Evolutionary conservation across 805 yeast genomes (phyloP).

Genomic region (Saccharomyces jurei): DNA sequence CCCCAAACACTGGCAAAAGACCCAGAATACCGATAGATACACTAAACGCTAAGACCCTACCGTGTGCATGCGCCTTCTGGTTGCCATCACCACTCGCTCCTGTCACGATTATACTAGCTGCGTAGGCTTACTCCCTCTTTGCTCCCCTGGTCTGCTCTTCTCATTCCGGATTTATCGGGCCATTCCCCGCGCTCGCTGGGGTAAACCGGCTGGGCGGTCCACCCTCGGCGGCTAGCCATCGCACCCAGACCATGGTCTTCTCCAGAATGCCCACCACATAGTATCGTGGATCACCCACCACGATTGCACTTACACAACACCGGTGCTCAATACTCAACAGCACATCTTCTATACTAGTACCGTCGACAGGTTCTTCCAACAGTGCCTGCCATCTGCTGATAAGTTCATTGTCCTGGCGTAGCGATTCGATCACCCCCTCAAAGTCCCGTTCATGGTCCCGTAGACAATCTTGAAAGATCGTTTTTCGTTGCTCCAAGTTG

Average conservation of each 20-base stretch:
- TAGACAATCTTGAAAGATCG: conserved; percentile 12
- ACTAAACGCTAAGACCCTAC: neutral
- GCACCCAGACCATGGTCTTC: conserved; percentile 7
- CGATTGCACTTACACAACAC: neutral
- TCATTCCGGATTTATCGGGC: neutral
- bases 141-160: neutral
- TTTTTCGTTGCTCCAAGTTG: conserved; percentile 10
- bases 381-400: neutral
- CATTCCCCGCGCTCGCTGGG: neutral
- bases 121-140: neutral
- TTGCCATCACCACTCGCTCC: neutral
- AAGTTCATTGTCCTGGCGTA: neutral
- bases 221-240: neutral
- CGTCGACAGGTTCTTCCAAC: neutral
- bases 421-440: neutral
- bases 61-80: neutral
- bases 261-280: conserved; percentile 23
- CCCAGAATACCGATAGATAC: neutral
- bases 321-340: neutral
- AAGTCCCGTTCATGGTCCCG: conserved; percentile 1
- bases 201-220: neutral
- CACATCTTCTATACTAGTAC: neutral
- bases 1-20: neutral
- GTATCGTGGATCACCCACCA: conserved; percentile 13
- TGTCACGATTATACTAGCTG: neutral